Evolutionary conservation across 176 grass and related monocot species (phyloP), one percentile per base, ranked within the genome.

Genomic region (Aegilops umbellulata): DNA sequence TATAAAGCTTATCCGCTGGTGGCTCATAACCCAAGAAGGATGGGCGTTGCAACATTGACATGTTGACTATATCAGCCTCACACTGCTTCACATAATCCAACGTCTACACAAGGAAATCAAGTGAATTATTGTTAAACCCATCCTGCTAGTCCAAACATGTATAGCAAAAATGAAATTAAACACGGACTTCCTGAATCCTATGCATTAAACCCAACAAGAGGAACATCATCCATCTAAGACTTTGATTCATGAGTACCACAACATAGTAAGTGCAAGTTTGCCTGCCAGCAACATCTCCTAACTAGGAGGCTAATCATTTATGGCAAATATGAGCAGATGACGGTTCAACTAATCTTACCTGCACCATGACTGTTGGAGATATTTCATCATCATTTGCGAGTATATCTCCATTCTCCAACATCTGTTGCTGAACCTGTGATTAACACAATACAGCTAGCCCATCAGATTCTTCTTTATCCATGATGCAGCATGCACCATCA

Each of bases 21-120:
- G 90, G 96, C 73, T 98, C 91, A 30, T 90, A 88, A 25, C 90
- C 83, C 82, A 34, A 53, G 6, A 53, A 19, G 49, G 91, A 89
- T 76, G 96, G 82, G 16, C 86, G 83, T 82, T 91, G 89, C 27
- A 95, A 87, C 76, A 94, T 84, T 42, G 91, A 87, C 91, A 94
- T 92, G 79, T 92, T 89, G 74, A 91, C 93, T 49, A 91, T 83
- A 90, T 98, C 96, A 42, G 90, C 70, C 81, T 98, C 93, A 3
- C 96, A 94, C 82, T 94, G 94, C 84, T 98, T 95, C 70, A 98
- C 88, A 49, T 91, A 95, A 65, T 94, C 90, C 83, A 98, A 39
- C 0, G 82, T 92, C 92, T 95, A 82, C 16, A 13, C 39, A 82
- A 51, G 2, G 49, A 53, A 53, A 82, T 35, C 22, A 39, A 74